Percentiles rank a stretch among this genome's conserved stretches.
Conservation (phyloP, 2,329 filamentous ascomycete genomes). For the Hirsutella rhossiliensis region DNA sequence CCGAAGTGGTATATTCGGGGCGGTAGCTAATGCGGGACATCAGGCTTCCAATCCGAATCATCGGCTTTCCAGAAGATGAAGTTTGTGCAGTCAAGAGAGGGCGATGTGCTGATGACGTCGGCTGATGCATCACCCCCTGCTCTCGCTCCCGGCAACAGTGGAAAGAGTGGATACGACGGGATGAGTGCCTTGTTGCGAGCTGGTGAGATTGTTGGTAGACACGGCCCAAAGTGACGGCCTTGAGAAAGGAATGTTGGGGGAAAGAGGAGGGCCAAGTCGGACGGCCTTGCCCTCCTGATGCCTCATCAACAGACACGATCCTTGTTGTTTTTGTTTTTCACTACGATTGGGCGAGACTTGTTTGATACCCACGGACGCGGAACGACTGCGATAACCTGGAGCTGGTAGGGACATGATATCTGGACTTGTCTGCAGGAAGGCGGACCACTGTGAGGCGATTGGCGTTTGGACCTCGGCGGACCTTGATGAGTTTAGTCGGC, state of each 20-base stretch:
- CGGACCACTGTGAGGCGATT: neutral
- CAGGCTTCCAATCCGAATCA: constrained; percentile 21
- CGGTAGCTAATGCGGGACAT: constrained; percentile 16
- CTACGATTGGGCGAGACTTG: neutral
- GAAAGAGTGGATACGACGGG: constrained; percentile 32
- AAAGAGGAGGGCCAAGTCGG: neutral
- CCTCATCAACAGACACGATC: too few relatives aligned
- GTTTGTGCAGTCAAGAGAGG: constrained; percentile 15
- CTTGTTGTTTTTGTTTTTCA: constrained; percentile 1
- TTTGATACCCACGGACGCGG: constrained; percentile 3
- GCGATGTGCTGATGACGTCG: constrained; percentile 19
- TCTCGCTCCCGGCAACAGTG: constrained; percentile 8
- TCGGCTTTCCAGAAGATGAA: constrained; percentile 19
- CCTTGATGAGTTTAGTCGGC: too few relatives aligned
- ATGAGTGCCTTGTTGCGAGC: constrained; percentile 47
- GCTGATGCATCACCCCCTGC: constrained; percentile 8
- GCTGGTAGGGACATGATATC: neutral
- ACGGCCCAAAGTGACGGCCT: constrained; percentile 9
- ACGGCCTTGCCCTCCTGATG: too few relatives aligned
- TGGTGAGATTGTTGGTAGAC: constrained; percentile 44
- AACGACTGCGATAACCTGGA: neutral
- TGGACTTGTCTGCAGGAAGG: neutral
- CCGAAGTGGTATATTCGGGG: constrained; percentile 5
- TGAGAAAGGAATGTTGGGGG: too few relatives aligned
- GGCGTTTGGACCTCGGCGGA: neutral